Conservation (phyloP, 179 eudicot species). For the Beta macrorhiza region DNA sequence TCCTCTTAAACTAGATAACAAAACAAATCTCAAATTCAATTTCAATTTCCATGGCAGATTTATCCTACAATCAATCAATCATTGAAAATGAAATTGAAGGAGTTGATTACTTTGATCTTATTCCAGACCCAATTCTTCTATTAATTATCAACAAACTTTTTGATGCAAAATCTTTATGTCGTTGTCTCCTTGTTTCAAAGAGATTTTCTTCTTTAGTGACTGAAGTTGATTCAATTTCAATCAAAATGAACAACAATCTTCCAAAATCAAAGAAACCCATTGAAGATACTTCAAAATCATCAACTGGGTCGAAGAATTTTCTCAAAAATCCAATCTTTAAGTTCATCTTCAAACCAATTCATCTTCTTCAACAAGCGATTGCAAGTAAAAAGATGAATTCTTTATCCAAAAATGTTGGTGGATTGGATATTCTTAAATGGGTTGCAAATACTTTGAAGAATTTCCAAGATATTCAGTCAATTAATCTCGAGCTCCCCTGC, state of each 20-base stretch:
- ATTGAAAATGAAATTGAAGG: background rate
- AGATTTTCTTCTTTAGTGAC: constrained; percentile 45
- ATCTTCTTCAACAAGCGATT: constrained; percentile 19
- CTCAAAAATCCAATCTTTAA: constrained; percentile 28
- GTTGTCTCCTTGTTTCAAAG: constrained; percentile 49
- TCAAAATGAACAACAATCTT: constrained; percentile 19
- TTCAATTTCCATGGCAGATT: constrained; percentile 14
- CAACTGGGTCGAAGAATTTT: constrained; percentile 25
- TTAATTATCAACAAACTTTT: constrained; percentile 42
- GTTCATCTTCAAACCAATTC: constrained; percentile 34
- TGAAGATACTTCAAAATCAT: background rate
- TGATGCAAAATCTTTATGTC: constrained; percentile 51
- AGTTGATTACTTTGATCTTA: constrained; percentile 51
- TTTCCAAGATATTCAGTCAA: constrained; percentile 36
- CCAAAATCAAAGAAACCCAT: constrained; percentile 11
- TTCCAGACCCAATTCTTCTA: constrained; percentile 50
- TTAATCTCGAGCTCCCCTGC: constrained; percentile 50
- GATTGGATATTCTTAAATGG: constrained; percentile 30
- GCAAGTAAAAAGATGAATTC: constrained; percentile 15
- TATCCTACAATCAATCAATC: background rate
- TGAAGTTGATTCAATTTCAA: constrained; percentile 35
- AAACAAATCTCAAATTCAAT: background rate
- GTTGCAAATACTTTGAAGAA: constrained; percentile 38
- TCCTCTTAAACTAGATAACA: background rate
- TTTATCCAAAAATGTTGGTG: constrained; percentile 1